phyloP scores from a whole-genome alignment of 148 eudicot genomes.

The Rhododendron vialii region DNA sequence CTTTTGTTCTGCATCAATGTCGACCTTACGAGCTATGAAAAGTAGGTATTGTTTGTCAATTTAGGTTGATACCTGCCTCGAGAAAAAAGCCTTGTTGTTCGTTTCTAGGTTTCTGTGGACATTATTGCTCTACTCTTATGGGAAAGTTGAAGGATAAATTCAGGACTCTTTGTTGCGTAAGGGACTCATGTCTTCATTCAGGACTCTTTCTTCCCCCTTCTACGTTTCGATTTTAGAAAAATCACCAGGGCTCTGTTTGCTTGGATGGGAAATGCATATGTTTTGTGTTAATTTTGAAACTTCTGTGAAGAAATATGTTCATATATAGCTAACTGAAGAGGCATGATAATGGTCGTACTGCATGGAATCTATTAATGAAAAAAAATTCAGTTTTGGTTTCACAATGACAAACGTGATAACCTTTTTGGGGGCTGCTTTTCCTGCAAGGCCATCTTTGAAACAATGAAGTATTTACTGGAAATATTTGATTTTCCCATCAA shows the following conservation, averaged over 20 bases:
- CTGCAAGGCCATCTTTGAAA: background rate
- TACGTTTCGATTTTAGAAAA: background rate
- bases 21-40: conserved; percentile 26
- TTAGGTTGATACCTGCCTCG: conserved; percentile 30
- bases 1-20: conserved; percentile 2
- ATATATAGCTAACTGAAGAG: background rate
- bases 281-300: background rate
- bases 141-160: conserved; percentile 51
- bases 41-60: conserved; percentile 43
- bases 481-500: background rate
- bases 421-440: background rate
- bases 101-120: conserved; percentile 27
- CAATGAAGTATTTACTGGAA: background rate
- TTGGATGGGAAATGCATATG: background rate
- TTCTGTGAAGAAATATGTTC: background rate
- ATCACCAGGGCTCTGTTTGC: background rate
- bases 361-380: background rate
- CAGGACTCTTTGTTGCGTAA: conserved; percentile 48
- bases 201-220: background rate
- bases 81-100: conserved; percentile 39
- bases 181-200: conserved; percentile 17
- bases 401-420: background rate
- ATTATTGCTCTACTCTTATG: conserved; percentile 43
- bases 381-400: background rate
- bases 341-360: background rate